A percentile compares a stretch with the other conserved stretches of the same genome.
Evolutionary conservation across 2,329 filamentous ascomycete species (phyloP).

Genomic region (Fusarium buxicola): DNA sequence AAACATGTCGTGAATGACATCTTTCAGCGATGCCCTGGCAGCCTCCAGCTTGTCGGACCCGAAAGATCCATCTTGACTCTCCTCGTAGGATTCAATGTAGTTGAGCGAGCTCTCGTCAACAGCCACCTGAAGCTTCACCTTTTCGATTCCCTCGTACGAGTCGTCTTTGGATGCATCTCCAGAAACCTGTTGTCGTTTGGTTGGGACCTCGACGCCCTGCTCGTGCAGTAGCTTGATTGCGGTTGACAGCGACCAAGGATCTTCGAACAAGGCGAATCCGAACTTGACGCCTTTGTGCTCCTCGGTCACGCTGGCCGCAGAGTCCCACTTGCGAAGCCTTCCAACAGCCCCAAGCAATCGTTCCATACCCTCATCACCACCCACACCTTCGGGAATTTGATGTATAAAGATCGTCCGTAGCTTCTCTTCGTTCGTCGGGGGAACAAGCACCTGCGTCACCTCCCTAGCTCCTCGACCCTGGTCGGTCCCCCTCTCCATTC

Average conservation of each 20-base stretch:
- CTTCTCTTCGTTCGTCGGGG: conserved; percentile 90
- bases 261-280: conserved; percentile 96
- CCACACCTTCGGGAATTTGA: conserved; percentile 82
- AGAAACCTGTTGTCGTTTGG: conserved; percentile 74
- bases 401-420: conserved; percentile 91
- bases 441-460: conserved; percentile 76
- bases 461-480: conserved; percentile 76
- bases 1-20: conserved; percentile 77
- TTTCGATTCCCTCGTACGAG: conserved; percentile 69
- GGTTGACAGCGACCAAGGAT: conserved; percentile 85
- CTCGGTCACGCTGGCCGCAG: conserved; percentile 68
- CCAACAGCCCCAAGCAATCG: conserved; percentile 82
- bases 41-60: conserved; percentile 76
- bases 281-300: conserved; percentile 87
- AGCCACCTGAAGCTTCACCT: conserved; percentile 76
- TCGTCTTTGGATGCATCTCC: conserved; percentile 59
- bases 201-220: conserved; percentile 83
- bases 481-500: conserved; percentile 74
- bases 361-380: conserved; percentile 83
- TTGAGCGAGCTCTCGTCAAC: conserved; percentile 86
- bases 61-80: conserved; percentile 71
- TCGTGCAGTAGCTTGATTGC: conserved; percentile 88
- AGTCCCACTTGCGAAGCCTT: conserved; percentile 85
- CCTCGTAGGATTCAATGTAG: conserved; percentile 86
- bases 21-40: conserved; percentile 75